Base-by-base conservation (phyloP, 2,329 filamentous ascomycete species). In the Ophiostoma tasmaniense region DNA sequence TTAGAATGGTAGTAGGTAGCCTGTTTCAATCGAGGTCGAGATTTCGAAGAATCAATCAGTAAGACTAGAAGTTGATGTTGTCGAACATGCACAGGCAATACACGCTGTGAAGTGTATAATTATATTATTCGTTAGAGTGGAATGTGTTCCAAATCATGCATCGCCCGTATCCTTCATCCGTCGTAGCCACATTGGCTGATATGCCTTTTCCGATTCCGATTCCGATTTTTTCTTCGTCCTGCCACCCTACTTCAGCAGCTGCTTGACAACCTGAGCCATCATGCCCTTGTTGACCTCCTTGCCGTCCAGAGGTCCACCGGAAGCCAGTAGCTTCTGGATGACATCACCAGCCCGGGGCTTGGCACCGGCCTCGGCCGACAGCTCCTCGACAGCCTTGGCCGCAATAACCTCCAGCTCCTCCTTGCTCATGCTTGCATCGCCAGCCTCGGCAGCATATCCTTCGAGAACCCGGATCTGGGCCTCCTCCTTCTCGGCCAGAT, bases 401-500 rank as follows among this genome's bases (percentile, higher is more conserved):
- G 90, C 83, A 13, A 86, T 74, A 2, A 76, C 76, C 74, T 80
- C 80, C 25, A 93, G 79, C 76, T 91, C 84, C 5, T 84, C 85
- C 71, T 84, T 81, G 1, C 80, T 78, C 67, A 92, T 74, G 14
- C 82, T 83, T 77, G 87, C 80, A 14, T 92, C 83, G 8, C 83
- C 84, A 72, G 86, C 86, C 71, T 79, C 80, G 8, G 82, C 81
- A 3, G 86, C 80, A 77, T 92, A 92, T 73, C 87, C 87, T 52
- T 89, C 82, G 74, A 93, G 75, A 2, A 94, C 82, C 39, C 78
- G 78, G 66, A 89, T 79, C 78, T 93, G 89, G 13, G 79, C 80
- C 71, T 86, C 80, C 80, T 94, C 90, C 79, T 90, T 90, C 69
- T 87, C 85, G 0, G 85, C 89, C 45, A 94, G 79, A 76, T 94